A percentile compares a stretch with the other conserved stretches of the same genome.
These are phyloP conservation scores for Pythium oligandrum DNA, from an alignment of 352 stramenopile species.

Conservation along the genomic window DNA sequence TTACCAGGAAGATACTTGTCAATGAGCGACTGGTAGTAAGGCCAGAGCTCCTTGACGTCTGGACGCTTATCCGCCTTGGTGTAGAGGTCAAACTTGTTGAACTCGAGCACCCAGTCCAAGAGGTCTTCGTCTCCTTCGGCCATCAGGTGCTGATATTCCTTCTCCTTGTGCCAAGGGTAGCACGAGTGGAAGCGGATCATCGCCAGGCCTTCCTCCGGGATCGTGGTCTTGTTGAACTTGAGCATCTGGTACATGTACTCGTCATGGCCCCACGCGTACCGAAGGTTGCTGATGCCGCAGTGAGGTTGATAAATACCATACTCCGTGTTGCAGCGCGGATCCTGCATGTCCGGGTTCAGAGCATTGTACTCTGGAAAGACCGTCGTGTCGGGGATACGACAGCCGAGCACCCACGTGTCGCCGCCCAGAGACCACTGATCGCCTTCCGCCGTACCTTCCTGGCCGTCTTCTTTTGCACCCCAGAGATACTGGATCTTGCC, in stretches of 20 bases:
- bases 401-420: constrained; percentile 92
- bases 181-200: constrained; percentile 94
- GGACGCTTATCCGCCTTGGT: constrained; percentile 85
- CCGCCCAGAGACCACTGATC: constrained; percentile 92
- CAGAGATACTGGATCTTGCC: constrained; percentile 95
- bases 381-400: constrained; percentile 80
- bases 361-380: constrained; percentile 90
- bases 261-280: constrained; percentile 90
- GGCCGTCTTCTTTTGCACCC: constrained; percentile 76
- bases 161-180: constrained; percentile 93
- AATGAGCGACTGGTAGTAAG: constrained; percentile 89
- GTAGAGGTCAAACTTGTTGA: constrained; percentile 95
- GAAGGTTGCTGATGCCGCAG: constrained; percentile 88
- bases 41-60: constrained; percentile 84
- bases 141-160: constrained; percentile 89
- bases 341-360: constrained; percentile 88
- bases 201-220: constrained; percentile 86
- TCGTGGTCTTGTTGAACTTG: constrained; percentile 81
- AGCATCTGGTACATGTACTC: constrained; percentile 95
- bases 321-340: constrained; percentile 81
- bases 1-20: constrained; percentile 88
- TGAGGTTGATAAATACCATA: constrained; percentile 86
- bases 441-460: constrained; percentile 82
- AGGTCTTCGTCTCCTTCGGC: constrained; percentile 78
- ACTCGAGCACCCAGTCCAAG: constrained; percentile 89